Evolutionary conservation across 495 filamentous ascomycete species (phyloP).

Genomic region (Talaromyces stipitatus): DNA sequence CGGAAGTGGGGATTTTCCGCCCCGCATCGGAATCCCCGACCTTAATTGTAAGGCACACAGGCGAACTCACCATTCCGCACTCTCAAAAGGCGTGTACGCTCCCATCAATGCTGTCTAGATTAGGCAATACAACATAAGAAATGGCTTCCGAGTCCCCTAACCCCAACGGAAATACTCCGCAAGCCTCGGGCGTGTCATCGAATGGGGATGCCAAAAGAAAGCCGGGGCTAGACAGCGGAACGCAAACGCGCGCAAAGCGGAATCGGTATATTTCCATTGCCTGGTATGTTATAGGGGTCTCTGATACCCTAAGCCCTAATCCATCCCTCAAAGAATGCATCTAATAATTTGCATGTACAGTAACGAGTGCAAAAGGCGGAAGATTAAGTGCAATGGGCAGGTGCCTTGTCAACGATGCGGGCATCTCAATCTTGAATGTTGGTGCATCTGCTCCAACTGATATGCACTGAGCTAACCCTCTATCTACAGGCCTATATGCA

Average conservation of each 20-base stretch:
- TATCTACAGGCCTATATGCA: constrained; percentile 57
- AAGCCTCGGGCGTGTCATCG: constrained; percentile 10
- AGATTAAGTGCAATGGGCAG: constrained; percentile 94
- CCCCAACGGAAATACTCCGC: constrained; percentile 14
- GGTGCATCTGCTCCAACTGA: constrained; percentile 6
- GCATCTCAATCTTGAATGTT: constrained; percentile 76
- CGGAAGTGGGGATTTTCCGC: constrained; percentile 1
- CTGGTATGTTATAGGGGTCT: constrained; percentile 49
- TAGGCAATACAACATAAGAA: neutral
- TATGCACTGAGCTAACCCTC: neutral
- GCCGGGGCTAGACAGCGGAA: constrained; percentile 40
- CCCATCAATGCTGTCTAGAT: neutral
- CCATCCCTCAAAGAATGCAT: neutral
- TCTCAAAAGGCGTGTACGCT: neutral
- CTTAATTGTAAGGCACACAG: neutral
- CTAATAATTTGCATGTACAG: constrained; percentile 18
- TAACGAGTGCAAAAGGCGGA: constrained; percentile 89
- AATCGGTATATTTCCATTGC: constrained; percentile 86
- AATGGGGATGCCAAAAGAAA: constrained; percentile 38
- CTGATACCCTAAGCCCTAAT: neutral
- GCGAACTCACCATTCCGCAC: neutral
- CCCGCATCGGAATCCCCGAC: neutral
- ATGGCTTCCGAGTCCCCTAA: constrained; percentile 37
- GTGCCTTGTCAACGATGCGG: constrained; percentile 84
- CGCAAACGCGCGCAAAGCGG: constrained; percentile 43